phyloP scores from a whole-genome alignment of 306 rosid genomes.

The Vicia sativa region DNA sequence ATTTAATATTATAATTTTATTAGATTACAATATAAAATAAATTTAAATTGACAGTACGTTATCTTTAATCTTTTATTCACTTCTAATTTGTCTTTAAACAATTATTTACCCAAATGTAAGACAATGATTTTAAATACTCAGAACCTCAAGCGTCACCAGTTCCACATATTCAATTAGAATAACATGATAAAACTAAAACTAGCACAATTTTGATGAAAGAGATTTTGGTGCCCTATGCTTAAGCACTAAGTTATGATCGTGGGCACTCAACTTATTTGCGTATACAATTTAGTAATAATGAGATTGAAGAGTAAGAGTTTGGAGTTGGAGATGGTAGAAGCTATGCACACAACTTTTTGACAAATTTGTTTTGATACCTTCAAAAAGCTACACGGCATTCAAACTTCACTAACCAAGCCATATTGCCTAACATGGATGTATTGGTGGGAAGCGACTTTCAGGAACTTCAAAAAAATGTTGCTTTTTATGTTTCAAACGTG shows the following conservation, averaged over 20 bases:
- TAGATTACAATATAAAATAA: too few relatives aligned
- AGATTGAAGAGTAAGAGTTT: slow-evolving; percentile 18
- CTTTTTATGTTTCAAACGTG: slow-evolving; percentile 31
- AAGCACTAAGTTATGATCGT: slow-evolving; percentile 30
- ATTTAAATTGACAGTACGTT: too few relatives aligned
- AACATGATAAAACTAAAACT: background rate
- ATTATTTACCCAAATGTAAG: too few relatives aligned
- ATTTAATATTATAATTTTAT: too few relatives aligned
- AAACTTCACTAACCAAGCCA: slow-evolving; percentile 20
- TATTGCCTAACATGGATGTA: slow-evolving; percentile 1
- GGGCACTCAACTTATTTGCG: slow-evolving; percentile 18
- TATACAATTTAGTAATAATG: slow-evolving; percentile 13
- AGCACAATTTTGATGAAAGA: background rate
- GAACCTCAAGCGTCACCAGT: background rate
- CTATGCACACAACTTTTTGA: slow-evolving; percentile 42
- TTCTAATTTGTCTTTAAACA: too few relatives aligned
- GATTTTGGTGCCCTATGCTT: slow-evolving; percentile 24
- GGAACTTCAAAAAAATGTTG: slow-evolving; percentile 8
- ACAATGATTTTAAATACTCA: too few relatives aligned
- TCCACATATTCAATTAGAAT: background rate
- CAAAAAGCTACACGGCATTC: slow-evolving; percentile 23
- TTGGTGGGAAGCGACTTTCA: slow-evolving; percentile 33
- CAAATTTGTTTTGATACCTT: slow-evolving; percentile 34
- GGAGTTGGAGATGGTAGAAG: slow-evolving; percentile 41
- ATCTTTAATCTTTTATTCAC: too few relatives aligned